Base-by-base conservation (phyloP, 805 yeast species). In the Teunomyces aglyptinius region DNA sequence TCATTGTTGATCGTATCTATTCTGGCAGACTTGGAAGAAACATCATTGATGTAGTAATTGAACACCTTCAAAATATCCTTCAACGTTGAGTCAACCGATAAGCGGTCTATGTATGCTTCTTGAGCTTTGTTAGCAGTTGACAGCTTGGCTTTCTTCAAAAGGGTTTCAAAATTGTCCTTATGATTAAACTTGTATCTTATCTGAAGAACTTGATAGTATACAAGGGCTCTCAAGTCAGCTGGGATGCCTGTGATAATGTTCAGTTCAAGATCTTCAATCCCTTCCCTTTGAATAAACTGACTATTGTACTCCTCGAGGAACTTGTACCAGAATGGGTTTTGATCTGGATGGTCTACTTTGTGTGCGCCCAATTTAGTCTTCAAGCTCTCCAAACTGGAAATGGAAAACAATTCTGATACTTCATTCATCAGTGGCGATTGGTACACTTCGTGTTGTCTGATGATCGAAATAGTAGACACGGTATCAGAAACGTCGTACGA, bases 121-220 rank as follows among this genome's bases (percentile, higher is more conserved):
- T 55, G 52, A 22, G 34, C 44, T 41, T 49, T 43, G 5, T 36
- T 40, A 8, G 38, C 38, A 5, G 49, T 43, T 31, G 41, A 41
- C 18, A 39, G 38, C 18, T 40, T 41, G 27, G 56, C 51, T 43
- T 64, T 62, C 43, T 58, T 58, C 45, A 66, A 53, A 19, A 72
- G 48, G 24, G 58, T 59, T 5, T 55, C 58, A 45, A 65, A 72
- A 16, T 56, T 58, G 33, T 63, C 70, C 43, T 60, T 60, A 18
- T 44, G 48, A 38, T 60, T 68, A 38, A 70, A 50, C 28, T 53
- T 58, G 48, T 61, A 55, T 42, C 60, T 57, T 2, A 70, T 60
- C 44, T 65, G 66, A 41, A 71, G 54, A 3, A 59, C 56, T 45
- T 64, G 67, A 39, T 66, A 53, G 45, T 72, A 72, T 0, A 67